A percentile compares a stretch with the other conserved stretches of the same genome.
These are phyloP conservation scores for Lotmaria passim DNA, from an alignment of 208 protist species.

Conservation along the genomic window DNA sequence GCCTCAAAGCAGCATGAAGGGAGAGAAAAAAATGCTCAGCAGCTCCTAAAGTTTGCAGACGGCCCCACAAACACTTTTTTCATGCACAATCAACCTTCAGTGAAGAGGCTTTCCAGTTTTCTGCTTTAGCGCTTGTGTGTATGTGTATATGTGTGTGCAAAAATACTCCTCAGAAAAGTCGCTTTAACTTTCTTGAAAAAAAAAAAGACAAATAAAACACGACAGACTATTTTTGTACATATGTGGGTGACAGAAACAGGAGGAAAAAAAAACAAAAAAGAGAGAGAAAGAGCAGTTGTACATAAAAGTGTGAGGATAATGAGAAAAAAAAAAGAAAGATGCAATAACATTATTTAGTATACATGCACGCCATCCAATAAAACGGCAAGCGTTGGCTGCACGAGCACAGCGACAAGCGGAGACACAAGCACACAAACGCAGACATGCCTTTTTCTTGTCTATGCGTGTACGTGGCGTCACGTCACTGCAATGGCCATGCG, in stretches of 20 bases:
- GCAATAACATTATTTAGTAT: neutral
- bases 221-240: neutral
- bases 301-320: neutral
- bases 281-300: neutral
- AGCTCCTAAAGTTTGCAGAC: no score
- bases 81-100: no score
- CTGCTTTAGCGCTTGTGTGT: no score
- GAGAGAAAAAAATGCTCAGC: neutral
- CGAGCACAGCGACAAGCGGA: neutral
- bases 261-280: constrained; percentile 12
- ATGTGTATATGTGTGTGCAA: no score
- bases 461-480: no score
- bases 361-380: neutral
- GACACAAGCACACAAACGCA: neutral
- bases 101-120: no score
- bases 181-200: no score
- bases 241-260: neutral
- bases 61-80: no score
- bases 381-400: no score
- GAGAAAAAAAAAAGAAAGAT: constrained; percentile 15
- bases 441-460: no score
- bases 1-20: neutral
- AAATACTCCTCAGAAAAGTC: no score
- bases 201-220: constrained; percentile 11
- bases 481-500: no score